These are phyloP conservation scores for Yamadazyma pseudoaaseri DNA, from an alignment of 1,139 yeast genomes.

Conservation along the genomic window DNA sequence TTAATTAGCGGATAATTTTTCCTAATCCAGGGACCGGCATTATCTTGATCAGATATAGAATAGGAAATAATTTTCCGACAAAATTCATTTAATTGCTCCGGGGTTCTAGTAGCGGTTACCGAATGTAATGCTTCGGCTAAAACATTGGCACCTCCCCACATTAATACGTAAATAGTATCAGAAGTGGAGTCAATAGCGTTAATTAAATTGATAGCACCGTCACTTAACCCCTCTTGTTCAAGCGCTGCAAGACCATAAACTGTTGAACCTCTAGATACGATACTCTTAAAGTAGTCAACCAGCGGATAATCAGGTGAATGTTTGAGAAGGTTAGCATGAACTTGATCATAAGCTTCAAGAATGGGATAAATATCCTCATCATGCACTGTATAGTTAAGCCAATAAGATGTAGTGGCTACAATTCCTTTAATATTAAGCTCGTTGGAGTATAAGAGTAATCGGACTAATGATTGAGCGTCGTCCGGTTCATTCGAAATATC, in stretches of 20 bases:
- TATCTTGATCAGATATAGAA: slow-evolving; percentile 25
- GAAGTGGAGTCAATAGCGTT: slow-evolving; percentile 16
- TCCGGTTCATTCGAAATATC: slow-evolving; percentile 27
- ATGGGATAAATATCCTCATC: slow-evolving; percentile 24
- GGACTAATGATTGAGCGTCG: slow-evolving; percentile 24
- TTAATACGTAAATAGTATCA: slow-evolving; percentile 16
- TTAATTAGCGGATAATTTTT: slow-evolving; percentile 17
- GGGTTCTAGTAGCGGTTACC: slow-evolving; percentile 12
- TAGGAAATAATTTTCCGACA: slow-evolving; percentile 17
- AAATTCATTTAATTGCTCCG: slow-evolving; percentile 11
- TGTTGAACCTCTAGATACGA: slow-evolving; percentile 17
- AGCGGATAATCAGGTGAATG: slow-evolving; percentile 21
- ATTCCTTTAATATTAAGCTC: slow-evolving; percentile 21
- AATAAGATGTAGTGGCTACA: slow-evolving; percentile 24
- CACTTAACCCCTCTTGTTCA: slow-evolving; percentile 12
- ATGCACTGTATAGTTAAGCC: slow-evolving; percentile 22
- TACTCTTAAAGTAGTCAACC: slow-evolving; percentile 17
- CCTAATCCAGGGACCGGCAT: slow-evolving; percentile 26
- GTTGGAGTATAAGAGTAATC: slow-evolving; percentile 21
- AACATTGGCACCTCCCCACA: slow-evolving; percentile 26
- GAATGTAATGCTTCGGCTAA: slow-evolving; percentile 23
- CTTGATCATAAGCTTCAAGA: slow-evolving; percentile 21
- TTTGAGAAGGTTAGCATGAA: slow-evolving; percentile 16
- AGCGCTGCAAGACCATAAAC: slow-evolving; percentile 20
- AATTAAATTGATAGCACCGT: slow-evolving; percentile 20